A percentile compares a stretch with the other conserved stretches of the same genome.
These are phyloP conservation scores for Blastomyces emzantsi DNA, from an alignment of 2,329 filamentous ascomycete species.

Conservation along the genomic window DNA sequence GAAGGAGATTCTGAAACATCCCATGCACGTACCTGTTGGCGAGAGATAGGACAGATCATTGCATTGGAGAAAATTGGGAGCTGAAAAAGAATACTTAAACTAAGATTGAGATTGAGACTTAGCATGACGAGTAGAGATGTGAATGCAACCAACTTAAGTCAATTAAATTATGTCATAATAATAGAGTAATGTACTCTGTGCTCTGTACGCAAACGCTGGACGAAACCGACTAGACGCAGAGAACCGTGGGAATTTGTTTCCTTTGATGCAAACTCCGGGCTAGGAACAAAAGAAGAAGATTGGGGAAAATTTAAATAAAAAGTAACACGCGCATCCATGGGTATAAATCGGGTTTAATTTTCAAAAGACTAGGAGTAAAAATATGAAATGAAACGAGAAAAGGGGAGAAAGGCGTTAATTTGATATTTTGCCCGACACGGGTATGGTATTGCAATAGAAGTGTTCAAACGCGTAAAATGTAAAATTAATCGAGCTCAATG, in stretches of 20 bases:
- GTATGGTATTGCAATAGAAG: too few relatives aligned
- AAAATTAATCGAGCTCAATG: conserved; percentile 17
- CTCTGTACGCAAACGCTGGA: too few relatives aligned
- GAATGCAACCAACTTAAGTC: background rate
- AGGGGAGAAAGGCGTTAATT: background rate
- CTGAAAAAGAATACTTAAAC: background rate
- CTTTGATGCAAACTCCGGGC: background rate
- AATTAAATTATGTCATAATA: too few relatives aligned
- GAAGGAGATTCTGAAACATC: background rate
- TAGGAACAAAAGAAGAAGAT: background rate
- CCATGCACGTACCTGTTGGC: background rate
- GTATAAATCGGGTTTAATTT: background rate
- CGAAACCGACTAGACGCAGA: background rate
- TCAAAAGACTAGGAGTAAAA: background rate
- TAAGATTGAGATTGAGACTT: background rate
- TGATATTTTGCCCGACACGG: background rate
- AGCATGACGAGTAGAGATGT: background rate
- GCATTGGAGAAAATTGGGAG: too few relatives aligned
- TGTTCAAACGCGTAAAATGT: background rate
- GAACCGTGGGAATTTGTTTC: background rate
- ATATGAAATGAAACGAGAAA: background rate
- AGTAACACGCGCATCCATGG: background rate
- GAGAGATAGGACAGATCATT: background rate
- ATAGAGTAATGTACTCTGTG: too few relatives aligned
- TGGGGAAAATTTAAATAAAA: background rate